Evolutionary conservation across 2,329 filamentous ascomycete species (phyloP).

Genomic region (Colletotrichum lentis): DNA sequence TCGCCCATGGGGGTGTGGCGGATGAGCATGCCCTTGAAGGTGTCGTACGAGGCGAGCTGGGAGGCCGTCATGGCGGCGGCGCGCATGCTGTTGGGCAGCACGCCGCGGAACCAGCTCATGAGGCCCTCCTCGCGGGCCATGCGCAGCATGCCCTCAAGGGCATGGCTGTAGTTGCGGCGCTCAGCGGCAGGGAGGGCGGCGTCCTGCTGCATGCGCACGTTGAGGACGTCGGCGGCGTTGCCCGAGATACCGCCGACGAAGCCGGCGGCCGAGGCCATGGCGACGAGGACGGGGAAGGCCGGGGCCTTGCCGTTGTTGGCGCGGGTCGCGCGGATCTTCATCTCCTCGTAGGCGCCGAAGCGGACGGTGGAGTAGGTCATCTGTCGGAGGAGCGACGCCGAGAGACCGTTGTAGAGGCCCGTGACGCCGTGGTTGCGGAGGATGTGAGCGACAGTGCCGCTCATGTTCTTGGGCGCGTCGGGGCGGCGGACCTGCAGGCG

Average conservation of each 20-base stretch:
- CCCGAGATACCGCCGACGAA: slow-evolving; percentile 89
- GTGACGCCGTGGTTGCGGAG: slow-evolving; percentile 76
- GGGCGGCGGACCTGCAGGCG: slow-evolving; percentile 84
- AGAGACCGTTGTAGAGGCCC: slow-evolving; percentile 90
- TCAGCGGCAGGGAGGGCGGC: slow-evolving; percentile 76
- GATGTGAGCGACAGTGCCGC: slow-evolving; percentile 85
- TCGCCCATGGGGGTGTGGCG: slow-evolving; percentile 72
- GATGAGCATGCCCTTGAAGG: slow-evolving; percentile 77
- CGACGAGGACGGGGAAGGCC: slow-evolving; percentile 79
- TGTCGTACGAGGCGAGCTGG: slow-evolving; percentile 85
- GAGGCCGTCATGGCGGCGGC: slow-evolving; percentile 88
- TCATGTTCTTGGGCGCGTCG: slow-evolving; percentile 80
- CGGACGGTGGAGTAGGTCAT: slow-evolving; percentile 95
- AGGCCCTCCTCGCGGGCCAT: slow-evolving; percentile 89
- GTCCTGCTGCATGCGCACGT: slow-evolving; percentile 98
- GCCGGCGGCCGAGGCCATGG: slow-evolving; percentile 82
- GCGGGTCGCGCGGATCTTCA: slow-evolving; percentile 74
- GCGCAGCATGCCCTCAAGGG: slow-evolving; percentile 82
- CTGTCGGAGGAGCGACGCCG: slow-evolving; percentile 91
- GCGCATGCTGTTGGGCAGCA: slow-evolving; percentile 81
- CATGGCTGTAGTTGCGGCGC: slow-evolving; percentile 88
- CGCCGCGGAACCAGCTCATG: slow-evolving; percentile 80
- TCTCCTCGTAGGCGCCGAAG: slow-evolving; percentile 94
- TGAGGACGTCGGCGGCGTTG: slow-evolving; percentile 94
- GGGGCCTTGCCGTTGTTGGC: slow-evolving; percentile 55